Conservation (phyloP, 495 filamentous ascomycete genomes). For the Rusavskia elegans region DNA sequence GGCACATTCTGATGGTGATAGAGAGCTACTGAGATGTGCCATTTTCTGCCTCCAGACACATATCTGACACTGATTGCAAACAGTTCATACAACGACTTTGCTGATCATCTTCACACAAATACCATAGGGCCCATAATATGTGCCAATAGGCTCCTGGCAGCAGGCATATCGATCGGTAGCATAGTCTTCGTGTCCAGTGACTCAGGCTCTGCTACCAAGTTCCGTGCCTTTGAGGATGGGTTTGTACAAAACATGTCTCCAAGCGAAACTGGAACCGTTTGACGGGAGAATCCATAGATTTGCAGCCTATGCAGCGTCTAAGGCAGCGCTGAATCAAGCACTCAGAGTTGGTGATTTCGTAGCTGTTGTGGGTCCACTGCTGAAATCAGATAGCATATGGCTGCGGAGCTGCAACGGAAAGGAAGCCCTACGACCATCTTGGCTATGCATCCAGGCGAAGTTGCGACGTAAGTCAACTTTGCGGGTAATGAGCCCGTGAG, state of each 20-base stretch:
- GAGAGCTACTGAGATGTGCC: constrained; percentile 37
- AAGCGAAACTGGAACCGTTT: neutral
- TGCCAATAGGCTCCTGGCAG: constrained; percentile 32
- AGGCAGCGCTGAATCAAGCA: constrained; percentile 41
- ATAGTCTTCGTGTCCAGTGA: constrained; percentile 38
- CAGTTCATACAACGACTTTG: constrained; percentile 34
- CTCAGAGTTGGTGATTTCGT: constrained; percentile 19
- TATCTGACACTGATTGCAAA: neutral
- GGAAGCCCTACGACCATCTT: constrained; percentile 29
- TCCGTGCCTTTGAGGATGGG: constrained; percentile 39
- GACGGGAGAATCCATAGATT: constrained; percentile 16
- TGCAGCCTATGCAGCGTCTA: constrained; percentile 39
- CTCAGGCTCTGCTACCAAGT: constrained; percentile 27
- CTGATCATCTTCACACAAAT: constrained; percentile 38
- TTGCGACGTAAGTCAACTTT: constrained; percentile 26
- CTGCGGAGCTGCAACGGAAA: constrained; percentile 32
- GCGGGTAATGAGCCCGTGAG: neutral
- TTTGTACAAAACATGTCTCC: constrained; percentile 3
- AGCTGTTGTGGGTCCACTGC: neutral
- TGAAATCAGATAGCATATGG: constrained; percentile 27
- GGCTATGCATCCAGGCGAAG: constrained; percentile 41
- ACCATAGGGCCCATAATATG: constrained; percentile 40
- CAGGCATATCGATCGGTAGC: constrained; percentile 25
- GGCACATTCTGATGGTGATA: constrained; percentile 11
- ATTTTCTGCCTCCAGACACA: neutral